Evolutionary conservation across 176 grass and related monocot genomes (phyloP), one percentile per base, ranked within the genome.

Genomic region (Hsuehochloa calcarea): DNA sequence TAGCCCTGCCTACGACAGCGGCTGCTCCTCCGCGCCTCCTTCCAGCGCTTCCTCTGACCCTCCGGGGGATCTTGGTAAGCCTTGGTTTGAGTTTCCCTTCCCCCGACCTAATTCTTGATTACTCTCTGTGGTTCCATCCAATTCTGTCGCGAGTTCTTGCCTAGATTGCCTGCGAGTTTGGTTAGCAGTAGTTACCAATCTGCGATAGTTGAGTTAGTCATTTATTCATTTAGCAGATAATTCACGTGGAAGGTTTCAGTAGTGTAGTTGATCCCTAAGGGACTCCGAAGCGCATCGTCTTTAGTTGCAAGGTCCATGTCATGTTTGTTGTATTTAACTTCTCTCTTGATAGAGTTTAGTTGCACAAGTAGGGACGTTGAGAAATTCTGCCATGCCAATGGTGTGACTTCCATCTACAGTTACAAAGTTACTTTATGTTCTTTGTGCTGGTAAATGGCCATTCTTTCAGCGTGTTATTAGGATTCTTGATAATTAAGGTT

Each of bases 401-500:
- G 26, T 49, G 41, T 74, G 26, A 23, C 43, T 25, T 64, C 50
- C 19, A 8, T 72, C 14, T n/a, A 72, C 52, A 31, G 39, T 43
- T 34, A 34, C 31, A 34, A 34, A 34, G 31, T 40, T 82, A 22
- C 38, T 70, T 79, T 8, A 60, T 82, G 80, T 82, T 60, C 40
- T 27, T 4, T 72, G 26, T 72, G 67, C 10, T 41, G 49, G 49
- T 56, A 25, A 37, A 39, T 40, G 13, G 37, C 85, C 85, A 20
- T 79, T 78, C 39, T 23, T 64, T 63, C 62, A 77, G 47, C 29
- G 0, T 63, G 20, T 50, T 63, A 20, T 34, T 26, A 20, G 25
- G 74, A 41, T 70, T 72, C 22, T 35, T 80, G 77, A 13, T 81
- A 74, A 55, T 66, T 45, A 81, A 81, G 46, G 46, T 66, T 86